phyloP scores from a whole-genome alignment of 1,139 yeast species.

The Debaryomyces subglobosus region DNA sequence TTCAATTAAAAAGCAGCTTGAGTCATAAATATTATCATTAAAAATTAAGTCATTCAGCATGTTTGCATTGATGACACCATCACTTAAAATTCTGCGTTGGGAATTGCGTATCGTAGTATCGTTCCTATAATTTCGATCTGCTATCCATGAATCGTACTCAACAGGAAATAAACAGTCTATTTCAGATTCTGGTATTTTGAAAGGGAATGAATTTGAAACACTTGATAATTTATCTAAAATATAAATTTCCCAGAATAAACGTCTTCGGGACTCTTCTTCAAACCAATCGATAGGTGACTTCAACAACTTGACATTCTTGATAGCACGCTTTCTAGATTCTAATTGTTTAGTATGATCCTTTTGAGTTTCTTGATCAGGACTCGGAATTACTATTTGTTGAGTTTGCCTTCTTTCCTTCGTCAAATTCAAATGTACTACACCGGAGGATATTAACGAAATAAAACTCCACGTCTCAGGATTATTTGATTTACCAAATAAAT shows the following conservation, averaged over 20 bases:
- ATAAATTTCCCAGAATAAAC: conserved; percentile 31
- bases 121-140: background rate
- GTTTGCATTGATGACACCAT: background rate
- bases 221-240: conserved; percentile 20
- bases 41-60: background rate
- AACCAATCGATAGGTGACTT: conserved; percentile 19
- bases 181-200: conserved; percentile 5
- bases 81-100: background rate
- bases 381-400: background rate
- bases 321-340: conserved; percentile 8
- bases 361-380: background rate
- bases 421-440: conserved; percentile 10
- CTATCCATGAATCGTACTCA: background rate
- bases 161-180: conserved; percentile 3
- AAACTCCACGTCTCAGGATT: conserved; percentile 32
- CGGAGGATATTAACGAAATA: conserved; percentile 13
- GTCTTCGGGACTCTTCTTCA: conserved; percentile 24
- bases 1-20: conserved; percentile 19
- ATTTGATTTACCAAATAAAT: conserved; percentile 27
- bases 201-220: conserved; percentile 7
- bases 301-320: conserved; percentile 17
- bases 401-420: background rate
- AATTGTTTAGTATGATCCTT: background rate
- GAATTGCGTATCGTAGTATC: background rate
- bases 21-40: conserved; percentile 12